Evolutionary conservation across 2,329 filamentous ascomycete species (phyloP).

Genomic region (Botrytis cinerea): DNA sequence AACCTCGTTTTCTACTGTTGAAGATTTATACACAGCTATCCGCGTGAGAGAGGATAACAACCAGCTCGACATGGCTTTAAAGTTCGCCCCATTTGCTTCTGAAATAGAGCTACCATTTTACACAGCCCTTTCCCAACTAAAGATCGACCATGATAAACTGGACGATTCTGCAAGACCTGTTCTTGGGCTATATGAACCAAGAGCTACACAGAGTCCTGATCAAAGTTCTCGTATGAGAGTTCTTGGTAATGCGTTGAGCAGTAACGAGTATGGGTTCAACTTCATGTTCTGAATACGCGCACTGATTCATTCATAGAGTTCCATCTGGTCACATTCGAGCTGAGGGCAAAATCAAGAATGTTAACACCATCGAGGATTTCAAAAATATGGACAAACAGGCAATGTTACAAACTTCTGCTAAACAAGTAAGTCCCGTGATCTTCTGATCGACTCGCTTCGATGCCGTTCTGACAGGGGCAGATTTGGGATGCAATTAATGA

Average conservation of each 20-base stretch:
- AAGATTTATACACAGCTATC: conserved; percentile 12
- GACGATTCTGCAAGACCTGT: conserved; percentile 88
- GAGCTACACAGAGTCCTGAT: conserved; percentile 67
- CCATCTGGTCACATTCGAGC: conserved; percentile 75
- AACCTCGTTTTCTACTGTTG: not conserved
- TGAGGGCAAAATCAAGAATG: conserved; percentile 92
- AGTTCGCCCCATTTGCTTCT: conserved; percentile 88
- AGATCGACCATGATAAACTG: conserved; percentile 96
- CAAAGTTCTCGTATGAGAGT: conserved; percentile 89
- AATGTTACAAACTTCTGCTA: conserved; percentile 75
- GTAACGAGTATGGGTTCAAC: conserved; percentile 66
- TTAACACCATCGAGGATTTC: conserved; percentile 95
- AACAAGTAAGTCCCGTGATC: conserved; percentile 59
- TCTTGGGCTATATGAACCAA: conserved; percentile 86
- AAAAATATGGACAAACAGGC: conserved; percentile 77
- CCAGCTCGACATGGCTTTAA: conserved; percentile 47
- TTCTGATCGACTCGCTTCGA: not conserved
- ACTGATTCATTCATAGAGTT: conserved; percentile 50
- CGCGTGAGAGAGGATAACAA: conserved; percentile 4
- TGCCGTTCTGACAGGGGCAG: conserved; percentile 47
- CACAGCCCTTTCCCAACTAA: conserved; percentile 83
- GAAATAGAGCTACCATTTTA: conserved; percentile 97
- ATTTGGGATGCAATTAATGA: conserved; percentile 98
- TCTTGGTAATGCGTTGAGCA: conserved; percentile 80
- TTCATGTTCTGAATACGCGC: not conserved